Evolutionary conservation across 225 moss, liverwort and hornwort species (phyloP).

Genomic region (Antitrichia curtipendula): DNA sequence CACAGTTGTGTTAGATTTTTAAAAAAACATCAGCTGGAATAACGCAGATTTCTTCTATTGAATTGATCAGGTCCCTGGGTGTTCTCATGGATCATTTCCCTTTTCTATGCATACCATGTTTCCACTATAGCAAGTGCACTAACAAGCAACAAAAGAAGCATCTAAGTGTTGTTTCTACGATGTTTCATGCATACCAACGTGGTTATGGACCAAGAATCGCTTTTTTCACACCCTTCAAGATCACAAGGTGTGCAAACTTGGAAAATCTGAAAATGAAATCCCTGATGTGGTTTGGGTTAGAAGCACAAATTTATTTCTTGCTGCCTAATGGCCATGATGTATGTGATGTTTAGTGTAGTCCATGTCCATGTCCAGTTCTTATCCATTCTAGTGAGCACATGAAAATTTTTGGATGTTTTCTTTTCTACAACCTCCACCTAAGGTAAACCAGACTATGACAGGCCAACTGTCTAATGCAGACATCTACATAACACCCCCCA

Average conservation of each 20-base stretch:
- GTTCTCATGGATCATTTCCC: too few species aligned
- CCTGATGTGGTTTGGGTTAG: background rate
- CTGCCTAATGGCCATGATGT: background rate
- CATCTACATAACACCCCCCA: too few species aligned
- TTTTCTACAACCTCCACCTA: background rate
- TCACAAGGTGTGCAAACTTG: background rate
- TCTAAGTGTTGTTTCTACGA: background rate
- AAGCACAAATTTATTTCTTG: background rate
- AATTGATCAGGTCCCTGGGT: background rate
- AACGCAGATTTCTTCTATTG: too few species aligned
- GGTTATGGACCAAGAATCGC: accelerated
- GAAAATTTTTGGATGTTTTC: too few species aligned
- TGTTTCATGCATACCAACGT: background rate
- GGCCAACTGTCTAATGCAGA: too few species aligned
- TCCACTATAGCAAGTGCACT: background rate
- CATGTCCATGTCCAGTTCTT: background rate
- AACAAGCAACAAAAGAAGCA: background rate
- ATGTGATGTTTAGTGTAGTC: too few species aligned
- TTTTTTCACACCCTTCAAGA: background rate
- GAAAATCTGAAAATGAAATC: background rate
- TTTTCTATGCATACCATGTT: background rate
- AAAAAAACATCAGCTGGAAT: too few species aligned
- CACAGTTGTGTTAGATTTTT: too few species aligned
- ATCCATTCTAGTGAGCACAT: background rate
- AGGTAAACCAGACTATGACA: too few species aligned